Base-by-base conservation (phyloP, 768 basidiomycete genomes). In the Kwoniella sp. region DNA sequence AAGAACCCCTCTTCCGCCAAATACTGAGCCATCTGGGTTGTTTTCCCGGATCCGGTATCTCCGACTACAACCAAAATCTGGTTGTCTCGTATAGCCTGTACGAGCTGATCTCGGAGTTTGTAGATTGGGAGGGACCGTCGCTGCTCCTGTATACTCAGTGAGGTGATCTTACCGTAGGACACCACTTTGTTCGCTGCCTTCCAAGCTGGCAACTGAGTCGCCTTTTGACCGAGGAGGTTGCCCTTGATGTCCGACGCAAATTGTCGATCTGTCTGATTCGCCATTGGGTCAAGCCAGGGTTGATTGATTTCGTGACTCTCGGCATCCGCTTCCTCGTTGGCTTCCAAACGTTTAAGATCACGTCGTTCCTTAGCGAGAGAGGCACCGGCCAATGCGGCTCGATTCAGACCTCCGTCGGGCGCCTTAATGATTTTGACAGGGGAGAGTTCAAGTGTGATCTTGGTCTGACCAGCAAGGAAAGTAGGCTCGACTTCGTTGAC, bases 401-500 rank as follows among this genome's bases (percentile, higher is more conserved):
- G 85, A 72, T 99, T 99, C 63, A 99, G 79, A 6, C 94, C 94
- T 21, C 96, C 96, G 81, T 99, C 96, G 0, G 96, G 96, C 22
- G 96, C 96, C 78, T 98, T 98, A 76, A 99, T 90, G 66, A 99
- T 90, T 81, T 97, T 98, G 70, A 98, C 92, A 0, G 96, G 96
- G 76, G 92, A 94, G 33, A 99, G 85, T 66, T 98, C 92, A 24
- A 98, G 85, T 0, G 93, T 94, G 62, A 89, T 87, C 81, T 96
- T 96, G 60, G 93, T 96, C 82, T 98, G 96, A 17, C 96, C 96
- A 15, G 90, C 87, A 22, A 99, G 82, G 85, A 99, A 99, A 0
- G 95, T 85, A 1, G 96, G 93, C 74, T 99, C 96, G 61, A 96
- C 92, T 77, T 99, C 96, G 65, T 90, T 88, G 59, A 98, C 88